Evolutionary conservation across 2,329 filamentous ascomycete species (phyloP).

Genomic region (Trichophyton mentagrophytes): DNA sequence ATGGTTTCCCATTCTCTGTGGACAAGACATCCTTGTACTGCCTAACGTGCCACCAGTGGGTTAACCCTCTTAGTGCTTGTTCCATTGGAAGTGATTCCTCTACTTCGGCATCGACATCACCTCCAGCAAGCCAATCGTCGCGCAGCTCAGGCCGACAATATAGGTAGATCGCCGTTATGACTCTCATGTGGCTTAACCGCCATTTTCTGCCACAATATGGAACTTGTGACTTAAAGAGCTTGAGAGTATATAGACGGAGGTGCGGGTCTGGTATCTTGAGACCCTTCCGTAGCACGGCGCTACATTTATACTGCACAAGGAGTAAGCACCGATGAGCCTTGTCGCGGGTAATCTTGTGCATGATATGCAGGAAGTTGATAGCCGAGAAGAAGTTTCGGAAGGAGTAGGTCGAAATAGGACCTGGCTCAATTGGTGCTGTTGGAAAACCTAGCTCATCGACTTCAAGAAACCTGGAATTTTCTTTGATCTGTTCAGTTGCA

Average conservation of each 20-base stretch:
- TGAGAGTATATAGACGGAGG: conserved; percentile 84
- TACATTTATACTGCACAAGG: conserved; percentile 90
- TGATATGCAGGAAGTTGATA: conserved; percentile 88
- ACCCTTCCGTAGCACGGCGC: conserved; percentile 78
- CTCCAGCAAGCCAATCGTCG: conserved; percentile 85
- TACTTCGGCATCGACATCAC: conserved; percentile 84
- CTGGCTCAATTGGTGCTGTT: conserved; percentile 51
- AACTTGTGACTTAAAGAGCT: conserved; percentile 97
- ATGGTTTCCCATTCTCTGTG: conserved; percentile 35
- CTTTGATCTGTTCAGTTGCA: conserved; percentile 10
- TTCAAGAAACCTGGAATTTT: conserved; percentile 29
- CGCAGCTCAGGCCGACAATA: conserved; percentile 84
- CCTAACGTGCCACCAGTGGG: conserved; percentile 87
- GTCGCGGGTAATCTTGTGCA: conserved; percentile 94
- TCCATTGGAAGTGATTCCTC: conserved; percentile 86
- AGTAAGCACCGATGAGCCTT: conserved; percentile 91
- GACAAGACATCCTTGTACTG: conserved; percentile 67
- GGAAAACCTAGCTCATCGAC: conserved; percentile 85
- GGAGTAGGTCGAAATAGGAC: conserved; percentile 70
- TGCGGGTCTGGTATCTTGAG: conserved; percentile 81
- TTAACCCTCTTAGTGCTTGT: conserved; percentile 75
- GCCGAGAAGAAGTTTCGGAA: conserved; percentile 90
- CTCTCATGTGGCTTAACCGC: conserved; percentile 95
- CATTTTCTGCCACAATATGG: conserved; percentile 97
- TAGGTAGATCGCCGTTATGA: conserved; percentile 92